Evolutionary conservation across 2,329 filamentous ascomycete species (phyloP).

Genomic region (Biscogniauxia sp.): DNA sequence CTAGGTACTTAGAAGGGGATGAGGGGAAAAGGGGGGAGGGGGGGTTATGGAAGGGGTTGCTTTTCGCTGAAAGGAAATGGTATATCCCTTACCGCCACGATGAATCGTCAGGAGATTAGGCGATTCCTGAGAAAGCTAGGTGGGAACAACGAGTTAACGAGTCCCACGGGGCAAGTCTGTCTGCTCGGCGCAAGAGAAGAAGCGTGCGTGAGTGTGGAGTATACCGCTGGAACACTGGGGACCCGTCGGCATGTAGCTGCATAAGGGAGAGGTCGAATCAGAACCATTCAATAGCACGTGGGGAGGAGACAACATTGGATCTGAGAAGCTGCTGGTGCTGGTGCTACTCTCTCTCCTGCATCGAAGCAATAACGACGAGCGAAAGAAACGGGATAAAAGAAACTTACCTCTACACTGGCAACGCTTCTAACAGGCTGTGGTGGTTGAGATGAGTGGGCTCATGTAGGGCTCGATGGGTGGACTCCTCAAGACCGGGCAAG

Average conservation of each 20-base stretch:
- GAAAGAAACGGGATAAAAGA: too few species aligned
- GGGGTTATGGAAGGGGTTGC: too few species aligned
- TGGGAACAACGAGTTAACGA: conserved; percentile 65
- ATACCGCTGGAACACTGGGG: conserved; percentile 33
- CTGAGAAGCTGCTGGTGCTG: not conserved
- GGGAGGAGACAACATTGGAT: conserved; percentile 1
- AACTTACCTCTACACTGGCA: conserved; percentile 34
- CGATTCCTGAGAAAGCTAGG: conserved; percentile 45
- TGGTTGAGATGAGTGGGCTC: conserved; percentile 29
- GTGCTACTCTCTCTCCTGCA: not conserved
- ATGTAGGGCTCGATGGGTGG: conserved; percentile 32
- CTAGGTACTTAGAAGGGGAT: conserved; percentile 2
- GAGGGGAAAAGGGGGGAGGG: conserved; percentile 18
- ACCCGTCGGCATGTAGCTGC: conserved; percentile 44
- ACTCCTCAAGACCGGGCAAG: conserved; percentile 34
- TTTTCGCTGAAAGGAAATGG: conserved; percentile 10
- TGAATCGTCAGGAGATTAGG: conserved; percentile 48
- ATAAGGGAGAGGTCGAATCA: conserved; percentile 29
- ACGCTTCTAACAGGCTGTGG: conserved; percentile 30
- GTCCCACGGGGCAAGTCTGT: conserved; percentile 50
- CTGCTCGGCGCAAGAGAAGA: conserved; percentile 39
- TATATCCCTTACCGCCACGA: conserved; percentile 52
- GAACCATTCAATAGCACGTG: conserved; percentile 18
- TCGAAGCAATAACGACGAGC: conserved; percentile 10
- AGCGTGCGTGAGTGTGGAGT: conserved; percentile 45